These are phyloP conservation scores for Diaporthe sp. DNA, from an alignment of 2,329 filamentous ascomycete species.

Conservation along the genomic window DNA sequence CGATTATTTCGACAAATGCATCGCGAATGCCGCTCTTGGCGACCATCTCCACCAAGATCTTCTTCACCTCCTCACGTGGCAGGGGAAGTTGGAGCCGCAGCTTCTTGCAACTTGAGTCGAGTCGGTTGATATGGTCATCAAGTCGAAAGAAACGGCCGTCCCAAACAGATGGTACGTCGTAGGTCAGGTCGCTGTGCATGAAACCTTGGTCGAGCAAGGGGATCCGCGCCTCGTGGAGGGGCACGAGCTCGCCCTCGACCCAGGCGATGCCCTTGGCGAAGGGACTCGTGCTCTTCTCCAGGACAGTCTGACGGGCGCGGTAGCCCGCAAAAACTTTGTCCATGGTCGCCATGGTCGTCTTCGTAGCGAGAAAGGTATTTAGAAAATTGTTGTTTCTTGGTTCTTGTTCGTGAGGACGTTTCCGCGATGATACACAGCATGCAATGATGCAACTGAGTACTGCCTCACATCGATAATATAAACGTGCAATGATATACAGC, in stretches of 20 bases:
- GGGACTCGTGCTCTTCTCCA: slow-evolving; percentile 50
- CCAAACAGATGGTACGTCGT: slow-evolving; percentile 65
- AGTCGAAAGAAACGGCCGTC: slow-evolving; percentile 65
- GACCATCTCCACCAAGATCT: slow-evolving; percentile 58
- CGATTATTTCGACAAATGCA: slow-evolving; percentile 63
- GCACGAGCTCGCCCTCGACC: slow-evolving; percentile 52
- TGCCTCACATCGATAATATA: no score
- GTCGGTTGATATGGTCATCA: slow-evolving; percentile 59
- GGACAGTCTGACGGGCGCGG: background rate
- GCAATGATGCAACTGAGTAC: no score
- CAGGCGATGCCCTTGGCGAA: slow-evolving; percentile 60
- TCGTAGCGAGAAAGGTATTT: no score
- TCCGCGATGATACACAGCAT: no score
- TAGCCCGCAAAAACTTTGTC: background rate
- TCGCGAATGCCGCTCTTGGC: slow-evolving; percentile 60
- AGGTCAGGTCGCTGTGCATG: slow-evolving; percentile 63
- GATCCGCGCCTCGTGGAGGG: slow-evolving; percentile 59
- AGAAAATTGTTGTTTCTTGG: no score
- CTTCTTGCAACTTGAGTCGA: slow-evolving; percentile 58
- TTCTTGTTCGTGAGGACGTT: no score
- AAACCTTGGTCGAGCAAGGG: slow-evolving; percentile 65
- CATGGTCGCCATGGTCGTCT: background rate
- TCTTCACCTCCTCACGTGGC: slow-evolving; percentile 53
- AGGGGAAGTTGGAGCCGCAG: slow-evolving; percentile 58
- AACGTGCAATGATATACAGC: no score